Evolutionary conservation across 805 yeast species (phyloP).

Genomic region (Saccharomyces eubayanus): DNA sequence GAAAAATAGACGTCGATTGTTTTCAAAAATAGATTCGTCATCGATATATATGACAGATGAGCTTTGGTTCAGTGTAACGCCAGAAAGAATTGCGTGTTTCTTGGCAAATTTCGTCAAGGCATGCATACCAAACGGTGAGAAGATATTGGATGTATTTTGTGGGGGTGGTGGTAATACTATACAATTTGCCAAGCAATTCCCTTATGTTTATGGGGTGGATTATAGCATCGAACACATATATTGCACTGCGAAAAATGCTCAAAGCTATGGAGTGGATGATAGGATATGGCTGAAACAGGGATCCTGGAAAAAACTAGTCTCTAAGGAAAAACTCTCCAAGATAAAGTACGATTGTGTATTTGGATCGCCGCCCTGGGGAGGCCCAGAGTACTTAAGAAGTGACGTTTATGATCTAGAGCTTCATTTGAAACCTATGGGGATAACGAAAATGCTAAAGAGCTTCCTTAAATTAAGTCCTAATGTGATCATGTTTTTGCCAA

Average conservation of each 20-base stretch:
- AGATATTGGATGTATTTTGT: constrained; percentile 61
- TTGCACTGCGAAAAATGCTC: constrained; percentile 61
- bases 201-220: constrained; percentile 55
- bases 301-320: constrained; percentile 35
- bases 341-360: constrained; percentile 39
- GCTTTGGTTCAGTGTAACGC: constrained; percentile 84
- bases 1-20: constrained; percentile 51
- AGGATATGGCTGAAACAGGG: constrained; percentile 42
- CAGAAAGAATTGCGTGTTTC: constrained; percentile 61
- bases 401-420: constrained; percentile 39
- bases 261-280: constrained; percentile 48
- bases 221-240: constrained; percentile 48
- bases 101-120: constrained; percentile 45
- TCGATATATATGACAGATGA: constrained; percentile 54
- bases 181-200: constrained; percentile 58
- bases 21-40: constrained; percentile 59
- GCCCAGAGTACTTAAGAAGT: constrained; percentile 47
- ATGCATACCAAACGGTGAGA: constrained; percentile 41
- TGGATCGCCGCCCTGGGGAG: constrained; percentile 90
- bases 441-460: constrained; percentile 39
- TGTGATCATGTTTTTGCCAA: constrained; percentile 56
- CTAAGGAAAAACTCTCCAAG: constrained; percentile 12
- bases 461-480: constrained; percentile 37
- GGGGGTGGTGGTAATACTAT: constrained; percentile 87
- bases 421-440: constrained; percentile 39